Percentiles rank a stretch among this genome's conserved stretches.
Conservation (phyloP, 129 eudicot genomes). For the Artemisia annua region DNA sequence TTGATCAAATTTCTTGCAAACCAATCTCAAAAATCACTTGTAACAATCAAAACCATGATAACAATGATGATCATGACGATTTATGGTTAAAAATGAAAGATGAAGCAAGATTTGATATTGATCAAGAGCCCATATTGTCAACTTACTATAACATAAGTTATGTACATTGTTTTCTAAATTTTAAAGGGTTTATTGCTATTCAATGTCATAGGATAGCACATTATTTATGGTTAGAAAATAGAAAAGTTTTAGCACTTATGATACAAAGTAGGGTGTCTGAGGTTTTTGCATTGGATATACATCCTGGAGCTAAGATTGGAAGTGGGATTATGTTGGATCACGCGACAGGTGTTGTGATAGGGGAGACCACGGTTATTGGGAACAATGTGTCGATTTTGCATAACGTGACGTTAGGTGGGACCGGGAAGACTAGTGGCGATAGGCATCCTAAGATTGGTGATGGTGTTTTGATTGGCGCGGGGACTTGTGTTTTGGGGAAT, state of each 20-base stretch:
- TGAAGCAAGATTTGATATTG: slow-evolving; percentile 64
- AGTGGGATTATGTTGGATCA: slow-evolving; percentile 85
- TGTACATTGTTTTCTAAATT: slow-evolving; percentile 85
- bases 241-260: slow-evolving; percentile 63
- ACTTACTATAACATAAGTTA: slow-evolving; percentile 74
- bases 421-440: slow-evolving; percentile 85
- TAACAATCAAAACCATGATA: slow-evolving; percentile 10
- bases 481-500: slow-evolving; percentile 81
- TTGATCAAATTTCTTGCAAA: slow-evolving; percentile 46
- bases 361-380: slow-evolving; percentile 93
- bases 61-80: slow-evolving; percentile 21
- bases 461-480: slow-evolving; percentile 96
- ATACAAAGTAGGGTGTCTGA: slow-evolving; percentile 88
- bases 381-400: slow-evolving; percentile 88
- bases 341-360: slow-evolving; percentile 86
- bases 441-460: slow-evolving; percentile 91
- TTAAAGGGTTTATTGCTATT: slow-evolving; percentile 85
- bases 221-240: slow-evolving; percentile 59
- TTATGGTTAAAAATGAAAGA: slow-evolving; percentile 64
- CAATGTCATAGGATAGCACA: slow-evolving; percentile 84
- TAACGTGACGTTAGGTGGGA: slow-evolving; percentile 89
- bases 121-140: slow-evolving; percentile 81
- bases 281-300: slow-evolving; percentile 84
- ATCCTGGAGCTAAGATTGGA: slow-evolving; percentile 89
- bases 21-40: slow-evolving; percentile 43